Conservation (phyloP, 2,329 filamentous ascomycete species). For the Fusarium udum region DNA sequence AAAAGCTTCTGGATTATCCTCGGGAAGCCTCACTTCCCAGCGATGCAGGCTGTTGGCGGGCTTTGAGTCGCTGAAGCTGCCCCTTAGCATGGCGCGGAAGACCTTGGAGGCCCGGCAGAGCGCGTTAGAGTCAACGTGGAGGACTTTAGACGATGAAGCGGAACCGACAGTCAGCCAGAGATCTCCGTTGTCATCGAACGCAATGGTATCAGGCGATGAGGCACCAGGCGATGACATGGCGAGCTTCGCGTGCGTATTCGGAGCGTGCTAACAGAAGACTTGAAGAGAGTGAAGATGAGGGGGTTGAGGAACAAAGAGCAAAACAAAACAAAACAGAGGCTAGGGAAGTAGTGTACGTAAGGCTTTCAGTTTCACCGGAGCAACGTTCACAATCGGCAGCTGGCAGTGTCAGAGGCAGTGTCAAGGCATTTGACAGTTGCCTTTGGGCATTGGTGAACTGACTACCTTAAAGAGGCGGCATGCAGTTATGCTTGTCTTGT, state of each 20-base stretch:
- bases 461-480: not conserved
- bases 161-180: not conserved
- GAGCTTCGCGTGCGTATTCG: not conserved
- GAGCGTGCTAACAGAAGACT: not conserved
- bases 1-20: not conserved
- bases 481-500: too few relatives aligned
- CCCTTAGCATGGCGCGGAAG: not conserved
- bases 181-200: not conserved
- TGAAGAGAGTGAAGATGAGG: not conserved
- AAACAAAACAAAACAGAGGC: not conserved
- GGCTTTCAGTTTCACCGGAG: not conserved
- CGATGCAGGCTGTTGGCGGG: not conserved
- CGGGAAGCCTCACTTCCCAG: not conserved
- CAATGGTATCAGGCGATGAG: not conserved
- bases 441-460: not conserved
- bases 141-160: not conserved
- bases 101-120: not conserved
- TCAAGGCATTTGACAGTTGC: not conserved
- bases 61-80: not conserved
- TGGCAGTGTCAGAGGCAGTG: not conserved
- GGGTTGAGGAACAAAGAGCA: not conserved
- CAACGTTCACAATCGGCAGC: not conserved
- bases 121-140: not conserved
- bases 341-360: not conserved
- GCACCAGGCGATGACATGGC: not conserved